Evolutionary conservation across 2,329 filamentous ascomycete genomes (phyloP).

Genomic region (Fusarium tanahbumbuense): DNA sequence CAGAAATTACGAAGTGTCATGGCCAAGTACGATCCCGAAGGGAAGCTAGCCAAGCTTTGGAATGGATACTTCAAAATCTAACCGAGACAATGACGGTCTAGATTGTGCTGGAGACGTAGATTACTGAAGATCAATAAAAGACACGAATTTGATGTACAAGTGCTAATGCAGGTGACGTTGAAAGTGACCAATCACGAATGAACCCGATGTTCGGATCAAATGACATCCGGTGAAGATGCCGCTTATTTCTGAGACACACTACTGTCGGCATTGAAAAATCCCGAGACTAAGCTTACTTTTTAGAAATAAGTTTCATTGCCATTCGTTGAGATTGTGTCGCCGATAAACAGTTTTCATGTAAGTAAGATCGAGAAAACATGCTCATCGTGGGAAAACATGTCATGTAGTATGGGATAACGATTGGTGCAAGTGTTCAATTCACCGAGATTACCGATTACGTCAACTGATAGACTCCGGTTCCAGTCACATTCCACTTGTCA

Average conservation of each 20-base stretch:
- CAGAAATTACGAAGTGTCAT: conserved; percentile 47
- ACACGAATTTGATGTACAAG: neutral
- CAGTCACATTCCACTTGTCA: too few species aligned
- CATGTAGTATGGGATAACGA: too few species aligned
- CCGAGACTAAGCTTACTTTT: neutral
- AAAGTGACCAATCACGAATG: neutral
- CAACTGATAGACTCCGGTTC: too few species aligned
- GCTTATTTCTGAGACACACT: neutral
- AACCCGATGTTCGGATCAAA: neutral
- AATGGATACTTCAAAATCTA: conserved; percentile 53
- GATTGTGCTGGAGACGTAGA: neutral
- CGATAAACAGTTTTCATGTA: neutral
- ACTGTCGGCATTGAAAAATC: neutral
- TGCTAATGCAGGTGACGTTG: neutral
- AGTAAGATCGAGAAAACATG: neutral
- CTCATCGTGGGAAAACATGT: neutral
- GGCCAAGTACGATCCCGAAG: conserved; percentile 53
- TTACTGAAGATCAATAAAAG: neutral
- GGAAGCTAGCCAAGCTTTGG: conserved; percentile 52
- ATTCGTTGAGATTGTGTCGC: neutral
- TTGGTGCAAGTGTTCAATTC: too few species aligned
- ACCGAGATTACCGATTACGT: too few species aligned
- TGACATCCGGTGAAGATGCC: neutral
- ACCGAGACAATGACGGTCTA: neutral
- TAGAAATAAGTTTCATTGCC: neutral